Base-by-base conservation (phyloP, 2,329 filamentous ascomycete genomes). In the Colletotrichum noveboracense region DNA sequence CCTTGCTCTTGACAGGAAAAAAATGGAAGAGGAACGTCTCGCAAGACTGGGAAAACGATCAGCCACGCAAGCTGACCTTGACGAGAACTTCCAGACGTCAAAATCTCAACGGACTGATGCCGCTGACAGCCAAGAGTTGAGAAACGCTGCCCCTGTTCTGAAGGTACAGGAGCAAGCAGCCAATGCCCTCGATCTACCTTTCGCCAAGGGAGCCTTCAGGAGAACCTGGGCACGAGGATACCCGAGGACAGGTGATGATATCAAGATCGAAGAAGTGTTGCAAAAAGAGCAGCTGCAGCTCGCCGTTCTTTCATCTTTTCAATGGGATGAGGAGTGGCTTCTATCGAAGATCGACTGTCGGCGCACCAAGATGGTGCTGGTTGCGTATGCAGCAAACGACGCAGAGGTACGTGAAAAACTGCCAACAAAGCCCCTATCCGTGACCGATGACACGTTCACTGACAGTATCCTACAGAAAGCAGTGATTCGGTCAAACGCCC, bases 241-340 rank as follows among this genome's bases (percentile, higher is more conserved):
- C 77, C 86, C 89, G 3, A 89, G 94, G 43, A 87, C 83, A 0
- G 87, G 87, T 6, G 90, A 96, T 76, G 95, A 98, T 77, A 95
- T 98, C 81, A 97, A 93, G 76, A 92, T 98, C 55, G 95, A 98
- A 80, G 96, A 98, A 82, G 91, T 98, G 0, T 84, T 98, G 2
- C 94, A 98, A 82, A 93, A 91, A 76, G 85, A 91, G 3, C 89
- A 93, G 14, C 87, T 98, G 10, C 87, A 94, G 66, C 90, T 95
- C 52, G 96, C 95, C 1, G 90, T 98, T 0, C 86, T 98, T 7
- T 98, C 96, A 79, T 95, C 96, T 0, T 98, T 94, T 79, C 92
- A 96, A 81, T 97, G 95, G 92, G 94, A 98, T 77, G 90, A 93
- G 16, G 90, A 94, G 32, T 98, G 95, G 95, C 83, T 97, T 60